These are phyloP conservation scores for Juncus inflexus DNA, from an alignment of 176 grass and related monocot genomes.

Conservation along the genomic window DNA sequence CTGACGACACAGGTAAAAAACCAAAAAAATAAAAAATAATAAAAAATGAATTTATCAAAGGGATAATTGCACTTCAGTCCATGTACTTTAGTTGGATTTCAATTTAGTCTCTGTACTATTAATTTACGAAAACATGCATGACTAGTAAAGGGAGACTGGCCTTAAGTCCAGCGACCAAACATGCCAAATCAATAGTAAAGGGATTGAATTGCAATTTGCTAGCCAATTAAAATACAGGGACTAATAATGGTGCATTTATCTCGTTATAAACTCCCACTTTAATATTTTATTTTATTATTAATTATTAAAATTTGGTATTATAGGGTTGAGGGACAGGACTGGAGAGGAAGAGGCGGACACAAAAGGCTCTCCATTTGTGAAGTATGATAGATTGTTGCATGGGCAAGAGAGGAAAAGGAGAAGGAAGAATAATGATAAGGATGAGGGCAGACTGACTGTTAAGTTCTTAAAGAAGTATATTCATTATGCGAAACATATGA, in stretches of 20 bases:
- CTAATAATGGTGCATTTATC: not conserved
- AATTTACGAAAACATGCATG: too few species aligned
- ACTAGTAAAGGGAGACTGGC: too few species aligned
- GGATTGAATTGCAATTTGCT: too few species aligned
- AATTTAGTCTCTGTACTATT: not conserved
- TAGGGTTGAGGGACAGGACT: constrained; percentile 13
- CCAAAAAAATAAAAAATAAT: too few species aligned
- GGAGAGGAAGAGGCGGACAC: constrained; percentile 78
- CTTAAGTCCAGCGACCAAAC: too few species aligned
- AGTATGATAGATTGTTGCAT: constrained; percentile 92
- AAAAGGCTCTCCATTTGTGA: constrained; percentile 80
- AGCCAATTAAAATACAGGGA: too few species aligned
- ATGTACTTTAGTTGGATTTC: constrained; percentile 17
- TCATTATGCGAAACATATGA: constrained; percentile 93
- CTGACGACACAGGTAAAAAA: constrained; percentile 70
- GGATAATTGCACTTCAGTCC: not conserved
- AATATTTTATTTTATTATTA: too few species aligned
- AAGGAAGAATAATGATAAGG: constrained; percentile 53
- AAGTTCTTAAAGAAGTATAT: constrained; percentile 99
- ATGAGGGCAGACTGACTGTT: constrained; percentile 65
- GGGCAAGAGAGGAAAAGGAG: constrained; percentile 85
- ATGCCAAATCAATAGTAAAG: too few species aligned
- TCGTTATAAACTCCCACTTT: constrained; percentile 7
- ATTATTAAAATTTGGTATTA: too few species aligned
- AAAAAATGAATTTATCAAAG: too few species aligned